Percentiles rank a stretch among this genome's conserved stretches.
Conservation (phyloP, 768 basidiomycete genomes). For the Tephrocybe rancida region DNA sequence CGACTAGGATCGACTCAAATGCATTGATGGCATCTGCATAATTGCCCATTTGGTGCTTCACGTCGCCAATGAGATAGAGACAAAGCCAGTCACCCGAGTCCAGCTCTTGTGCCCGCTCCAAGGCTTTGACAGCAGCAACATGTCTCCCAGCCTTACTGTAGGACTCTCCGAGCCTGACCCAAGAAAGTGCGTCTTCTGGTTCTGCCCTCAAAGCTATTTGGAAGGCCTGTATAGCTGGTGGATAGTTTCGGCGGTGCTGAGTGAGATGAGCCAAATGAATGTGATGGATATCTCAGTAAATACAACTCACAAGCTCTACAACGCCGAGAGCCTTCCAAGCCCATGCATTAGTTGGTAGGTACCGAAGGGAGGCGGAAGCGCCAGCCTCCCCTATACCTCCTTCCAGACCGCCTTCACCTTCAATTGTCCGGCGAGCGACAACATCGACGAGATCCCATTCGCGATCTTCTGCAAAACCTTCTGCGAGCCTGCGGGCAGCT, state of each 20-base stretch:
- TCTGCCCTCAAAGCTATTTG: conserved; percentile 86
- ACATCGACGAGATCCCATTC: conserved; percentile 98
- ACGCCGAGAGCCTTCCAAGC: conserved; percentile 97
- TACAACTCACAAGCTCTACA: conserved; percentile 77
- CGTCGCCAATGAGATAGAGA: conserved; percentile 81
- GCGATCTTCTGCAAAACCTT: conserved; percentile 87
- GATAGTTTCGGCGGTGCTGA: conserved; percentile 70
- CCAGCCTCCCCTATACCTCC: conserved; percentile 48
- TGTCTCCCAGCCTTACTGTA: conserved; percentile 89
- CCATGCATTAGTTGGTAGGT: conserved; percentile 86
- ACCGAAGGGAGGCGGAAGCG: conserved; percentile 45
- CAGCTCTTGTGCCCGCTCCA: conserved; percentile 73
- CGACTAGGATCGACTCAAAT: conserved; percentile 56
- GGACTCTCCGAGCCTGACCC: conserved; percentile 91
- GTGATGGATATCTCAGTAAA: neutral
- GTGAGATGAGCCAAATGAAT: neutral
- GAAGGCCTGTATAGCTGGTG: conserved; percentile 77
- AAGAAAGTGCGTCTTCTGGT: conserved; percentile 75
- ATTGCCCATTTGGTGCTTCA: conserved; percentile 76
- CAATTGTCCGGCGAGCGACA: conserved; percentile 90
- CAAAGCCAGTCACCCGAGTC: conserved; percentile 83
- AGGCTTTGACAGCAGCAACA: conserved; percentile 86
- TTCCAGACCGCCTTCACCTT: conserved; percentile 85
- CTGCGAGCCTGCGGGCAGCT: conserved; percentile 82
- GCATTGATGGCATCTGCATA: conserved; percentile 74